Percentiles rank a stretch among this genome's conserved stretches.
These are phyloP conservation scores for Sporothrix pallida DNA, from an alignment of 2,329 filamentous ascomycete genomes.

Conservation along the genomic window DNA sequence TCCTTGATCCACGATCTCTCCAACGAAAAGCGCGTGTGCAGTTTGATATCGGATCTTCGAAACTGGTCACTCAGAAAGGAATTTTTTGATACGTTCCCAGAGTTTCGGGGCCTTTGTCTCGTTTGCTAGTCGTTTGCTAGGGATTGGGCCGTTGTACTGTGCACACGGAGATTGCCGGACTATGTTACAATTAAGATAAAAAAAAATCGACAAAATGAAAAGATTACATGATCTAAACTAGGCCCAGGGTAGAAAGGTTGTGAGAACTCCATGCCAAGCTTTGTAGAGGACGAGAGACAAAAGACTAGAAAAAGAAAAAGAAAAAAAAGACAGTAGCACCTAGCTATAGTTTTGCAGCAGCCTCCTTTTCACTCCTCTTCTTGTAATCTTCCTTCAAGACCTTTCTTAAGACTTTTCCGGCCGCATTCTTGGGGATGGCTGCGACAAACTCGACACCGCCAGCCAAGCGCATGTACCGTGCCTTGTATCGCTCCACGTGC, in stretches of 20 bases:
- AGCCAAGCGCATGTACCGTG: constrained; percentile 56
- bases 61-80: not conserved
- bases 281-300: too few species aligned
- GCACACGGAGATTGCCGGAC: too few species aligned
- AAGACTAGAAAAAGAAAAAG: too few species aligned
- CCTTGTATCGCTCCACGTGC: constrained; percentile 37
- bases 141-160: too few species aligned
- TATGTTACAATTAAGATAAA: too few species aligned
- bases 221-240: too few species aligned
- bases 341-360: not conserved
- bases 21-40: not conserved
- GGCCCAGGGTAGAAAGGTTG: too few species aligned
- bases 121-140: too few species aligned
- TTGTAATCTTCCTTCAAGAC: constrained; percentile 17
- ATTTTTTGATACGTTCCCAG: not conserved
- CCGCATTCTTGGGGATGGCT: constrained; percentile 56
- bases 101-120: not conserved
- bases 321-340: not conserved
- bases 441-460: constrained; percentile 61
- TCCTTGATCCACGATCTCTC: not conserved
- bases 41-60: not conserved
- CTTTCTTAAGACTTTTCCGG: constrained; percentile 63
- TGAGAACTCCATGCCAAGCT: too few species aligned
- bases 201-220: too few species aligned
- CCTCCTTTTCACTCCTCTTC: not conserved